Evolutionary conservation across 805 yeast genomes (phyloP), one percentile per base, ranked within the genome.

Genomic region (Hanseniaspora guilliermondii): DNA sequence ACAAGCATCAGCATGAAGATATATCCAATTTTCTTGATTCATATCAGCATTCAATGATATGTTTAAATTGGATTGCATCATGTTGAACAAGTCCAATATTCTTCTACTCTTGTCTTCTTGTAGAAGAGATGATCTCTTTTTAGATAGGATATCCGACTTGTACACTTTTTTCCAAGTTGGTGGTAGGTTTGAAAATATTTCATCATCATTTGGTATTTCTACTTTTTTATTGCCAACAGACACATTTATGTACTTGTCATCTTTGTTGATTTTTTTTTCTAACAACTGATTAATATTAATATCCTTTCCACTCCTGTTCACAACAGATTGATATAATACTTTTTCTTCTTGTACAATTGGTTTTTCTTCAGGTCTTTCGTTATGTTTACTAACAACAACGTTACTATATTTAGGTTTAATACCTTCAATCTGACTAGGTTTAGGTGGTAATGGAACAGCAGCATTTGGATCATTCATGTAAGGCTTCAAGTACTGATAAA

Each of bases 11-110:
- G 95, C 93, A 60, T 87, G 88, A 61, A 86, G 89, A 60, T 76
- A 79, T 69, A 88, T 76, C 96, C 96, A 88, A 37, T 83, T 79
- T 33, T 83, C 82, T 59, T 87, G 87, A 35, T 78, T 75, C 46
- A 79, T 62, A 42, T 61, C 66, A 27, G 58, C 63, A 19, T 53
- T 53, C 24, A 53, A 36, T 9, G 56, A 53, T 25, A 53, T 53
- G 37, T 53, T 53, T 11, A 49, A 27, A 27, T 59, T 58, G 33
- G 58, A 58, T 44, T 60, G 60, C 53, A 64, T 62, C 52, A 69
- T 71, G 42, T 68, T 68, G 53, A 70, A 72, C 55, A 63, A 73
- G 64, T 62, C 77, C 6, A 67, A 67, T 47, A 71, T 67, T 53
- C 68, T 68, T 59, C 60, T 61, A 35, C 68, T 68, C 9, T 73